Base-by-base conservation (phyloP, 768 basidiomycete species). In the Pleurotus pulmonarius region DNA sequence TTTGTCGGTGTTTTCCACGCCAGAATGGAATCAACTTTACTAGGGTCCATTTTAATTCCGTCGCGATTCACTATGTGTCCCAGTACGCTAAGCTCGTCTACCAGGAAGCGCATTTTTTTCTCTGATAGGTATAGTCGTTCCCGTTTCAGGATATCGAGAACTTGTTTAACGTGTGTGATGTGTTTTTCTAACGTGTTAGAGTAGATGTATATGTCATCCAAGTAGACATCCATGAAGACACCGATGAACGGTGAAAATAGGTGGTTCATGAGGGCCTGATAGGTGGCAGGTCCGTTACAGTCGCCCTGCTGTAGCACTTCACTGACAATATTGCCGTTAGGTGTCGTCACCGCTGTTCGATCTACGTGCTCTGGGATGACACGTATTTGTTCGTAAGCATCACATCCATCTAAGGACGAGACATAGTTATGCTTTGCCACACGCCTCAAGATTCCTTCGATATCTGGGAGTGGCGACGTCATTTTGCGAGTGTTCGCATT, bases 351-450 rank as follows among this genome's bases (percentile, higher is more conserved):
- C 0, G 64, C 56, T 0, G 65, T 61, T 1, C 58, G 45, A 1
- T 54, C 43, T 0, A 71, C 66, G 49, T 71, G 63, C 18, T 65
- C 60, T 9, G 65, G 65, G 7, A 62, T 46, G 0, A 69, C 59
- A 2, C 62, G 25, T 26, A 70, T 67, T 41, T 77, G 76, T 60
- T 79, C 71, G 60, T 75, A 79, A 4, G 73, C 73, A 45, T 74
- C 66, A n/a, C 67, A 65, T 38, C 72, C 49, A 57, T 79, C 73
- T 0, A 80, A 64, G 4, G 69, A 65, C 0, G 73, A 69, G 0
- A 72, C 56, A 49, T 67, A 72, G 6, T 52, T 59, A 0, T 62
- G 61, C 0, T 61, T 18, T 0, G 74, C 71, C 0, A 73, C 70
- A 13, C 71, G 61, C 7, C 64, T 22, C 4, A 69, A 46, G 0